phyloP scores from a whole-genome alignment of 139 green algal species.

The Chlamydomonas urium region DNA sequence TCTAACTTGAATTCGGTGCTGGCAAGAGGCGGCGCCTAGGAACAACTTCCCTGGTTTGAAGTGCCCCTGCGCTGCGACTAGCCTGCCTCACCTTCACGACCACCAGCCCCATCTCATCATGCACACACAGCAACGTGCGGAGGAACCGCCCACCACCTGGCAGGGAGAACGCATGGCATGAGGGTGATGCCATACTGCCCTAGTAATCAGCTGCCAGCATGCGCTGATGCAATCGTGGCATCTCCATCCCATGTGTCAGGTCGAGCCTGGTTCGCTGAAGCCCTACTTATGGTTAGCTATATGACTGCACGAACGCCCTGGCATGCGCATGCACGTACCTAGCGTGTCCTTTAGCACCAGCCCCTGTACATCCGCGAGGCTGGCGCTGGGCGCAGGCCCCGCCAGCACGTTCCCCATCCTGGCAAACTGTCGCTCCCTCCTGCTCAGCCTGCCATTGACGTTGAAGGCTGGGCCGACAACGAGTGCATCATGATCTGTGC shows the following conservation, averaged over 20 bases:
- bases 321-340: background rate
- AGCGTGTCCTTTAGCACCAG: conserved; percentile 4
- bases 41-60: background rate
- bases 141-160: conserved; percentile 80
- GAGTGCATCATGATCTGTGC: too few relatives aligned
- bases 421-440: too few relatives aligned
- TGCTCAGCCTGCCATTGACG: too few relatives aligned
- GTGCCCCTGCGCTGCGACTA: background rate
- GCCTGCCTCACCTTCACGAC: conserved; percentile 78
- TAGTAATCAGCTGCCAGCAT: background rate
- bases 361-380: background rate
- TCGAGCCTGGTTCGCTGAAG: background rate
- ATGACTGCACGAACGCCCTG: background rate
- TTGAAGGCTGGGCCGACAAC: too few relatives aligned
- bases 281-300: too few relatives aligned
- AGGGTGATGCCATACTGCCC: background rate
- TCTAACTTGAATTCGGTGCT: background rate
- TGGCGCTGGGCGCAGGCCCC: conserved; percentile 1
- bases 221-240: background rate
- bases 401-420: conserved; percentile 16
- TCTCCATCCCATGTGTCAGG: background rate
- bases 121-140: conserved; percentile 82
- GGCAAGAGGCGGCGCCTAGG: background rate
- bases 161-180: background rate
- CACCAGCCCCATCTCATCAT: conserved; percentile 85